phyloP scores from a whole-genome alignment of 202 grass and related monocot species.

The Hordeum pubiflorum region DNA sequence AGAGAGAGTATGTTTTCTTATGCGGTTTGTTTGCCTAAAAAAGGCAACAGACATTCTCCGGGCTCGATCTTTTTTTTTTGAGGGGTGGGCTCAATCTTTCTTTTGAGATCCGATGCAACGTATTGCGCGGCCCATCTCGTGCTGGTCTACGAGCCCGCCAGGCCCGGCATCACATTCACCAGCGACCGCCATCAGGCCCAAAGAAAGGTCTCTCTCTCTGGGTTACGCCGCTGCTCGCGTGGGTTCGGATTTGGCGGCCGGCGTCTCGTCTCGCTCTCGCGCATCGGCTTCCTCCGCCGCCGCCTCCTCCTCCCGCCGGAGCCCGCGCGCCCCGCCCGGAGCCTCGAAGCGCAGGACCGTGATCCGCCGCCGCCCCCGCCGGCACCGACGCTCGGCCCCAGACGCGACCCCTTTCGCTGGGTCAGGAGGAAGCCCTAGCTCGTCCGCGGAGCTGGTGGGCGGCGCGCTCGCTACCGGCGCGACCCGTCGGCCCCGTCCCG shows the following conservation, averaged over 20 bases:
- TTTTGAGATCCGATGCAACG: neutral
- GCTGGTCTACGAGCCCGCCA: neutral
- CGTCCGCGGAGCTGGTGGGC: neutral
- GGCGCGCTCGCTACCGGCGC: neutral
- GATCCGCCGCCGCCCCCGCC: neutral
- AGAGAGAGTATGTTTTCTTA: too few species aligned
- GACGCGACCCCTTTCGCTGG: neutral
- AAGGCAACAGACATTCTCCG: too few species aligned
- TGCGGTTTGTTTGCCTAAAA: too few species aligned
- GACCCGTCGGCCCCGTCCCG: neutral
- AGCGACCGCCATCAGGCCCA: neutral
- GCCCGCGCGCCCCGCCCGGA: neutral
- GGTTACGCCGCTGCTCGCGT: neutral
- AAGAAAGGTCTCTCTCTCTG: neutral
- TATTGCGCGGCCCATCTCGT: neutral
- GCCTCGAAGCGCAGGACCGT: neutral
- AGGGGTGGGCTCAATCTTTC: neutral
- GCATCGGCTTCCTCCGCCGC: neutral
- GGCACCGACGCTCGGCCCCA: neutral
- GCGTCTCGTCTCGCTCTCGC: neutral
- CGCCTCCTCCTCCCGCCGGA: neutral
- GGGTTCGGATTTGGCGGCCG: neutral
- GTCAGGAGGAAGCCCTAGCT: neutral
- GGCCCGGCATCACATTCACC: neutral
- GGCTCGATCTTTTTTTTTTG: too few species aligned